phyloP scores from a whole-genome alignment of 2,329 filamentous ascomycete species.

The Paecilomyces sp. region DNA sequence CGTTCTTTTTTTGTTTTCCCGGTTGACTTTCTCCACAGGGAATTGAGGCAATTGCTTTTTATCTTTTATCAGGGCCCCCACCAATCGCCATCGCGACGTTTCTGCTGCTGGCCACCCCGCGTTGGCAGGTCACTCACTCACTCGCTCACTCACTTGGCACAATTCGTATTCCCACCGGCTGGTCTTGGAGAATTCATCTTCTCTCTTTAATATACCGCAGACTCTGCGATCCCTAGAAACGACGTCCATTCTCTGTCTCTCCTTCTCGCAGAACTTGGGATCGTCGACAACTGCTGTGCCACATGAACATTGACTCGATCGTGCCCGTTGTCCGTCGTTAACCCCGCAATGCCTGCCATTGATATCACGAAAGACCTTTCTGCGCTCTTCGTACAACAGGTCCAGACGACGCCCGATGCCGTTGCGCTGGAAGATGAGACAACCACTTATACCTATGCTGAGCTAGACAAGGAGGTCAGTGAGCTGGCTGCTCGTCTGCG shows the following conservation, averaged over 20 bases:
- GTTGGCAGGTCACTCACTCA: neutral
- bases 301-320: neutral
- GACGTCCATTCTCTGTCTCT: neutral
- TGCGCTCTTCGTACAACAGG: conserved; percentile 64
- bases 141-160: neutral
- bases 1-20: neutral
- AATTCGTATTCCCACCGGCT: neutral
- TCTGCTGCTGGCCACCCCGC: neutral
- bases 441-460: conserved; percentile 61
- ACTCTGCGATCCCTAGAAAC: neutral
- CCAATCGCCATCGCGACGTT: neutral
- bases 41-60: neutral
- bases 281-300: neutral
- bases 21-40: neutral
- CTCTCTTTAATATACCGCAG: neutral
- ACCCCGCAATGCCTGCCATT: conserved; percentile 53
- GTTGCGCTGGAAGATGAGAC: conserved; percentile 66
- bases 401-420: conserved; percentile 59
- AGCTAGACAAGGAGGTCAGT: conserved; percentile 62
- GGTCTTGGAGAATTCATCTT: neutral
- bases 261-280: neutral
- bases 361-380: conserved; percentile 66
- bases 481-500: conserved; percentile 59
- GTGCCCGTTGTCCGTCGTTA: neutral
- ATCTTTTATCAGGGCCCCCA: neutral